Base-by-base conservation (phyloP, 2,329 filamentous ascomycete genomes). In the Aureobasidium sp. region DNA sequence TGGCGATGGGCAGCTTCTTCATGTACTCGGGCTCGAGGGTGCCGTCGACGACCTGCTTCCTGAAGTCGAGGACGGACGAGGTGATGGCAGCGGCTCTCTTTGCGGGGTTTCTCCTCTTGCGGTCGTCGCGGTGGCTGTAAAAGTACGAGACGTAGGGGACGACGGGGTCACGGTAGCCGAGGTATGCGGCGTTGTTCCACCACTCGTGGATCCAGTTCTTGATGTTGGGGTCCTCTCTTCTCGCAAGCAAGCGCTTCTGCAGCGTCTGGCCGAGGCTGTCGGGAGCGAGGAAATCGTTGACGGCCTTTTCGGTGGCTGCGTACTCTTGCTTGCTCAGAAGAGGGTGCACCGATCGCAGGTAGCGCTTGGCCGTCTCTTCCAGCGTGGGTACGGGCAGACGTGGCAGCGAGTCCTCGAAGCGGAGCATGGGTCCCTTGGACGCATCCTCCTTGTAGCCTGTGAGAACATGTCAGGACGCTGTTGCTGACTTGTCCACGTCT, bases 131-230 rank as follows among this genome's bases (percentile, higher is more conserved):
- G 79, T 97, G 93, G 60, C 92, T 96, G 80, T 99, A 99, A 79
- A 99, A 99, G 83, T 99, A 99, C 75, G 90, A 96, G 70, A 99
- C 94, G 73, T 97, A 99, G 63, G 94, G 94, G 19, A 97, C 89
- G 49, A 99, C 90, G 11, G 94, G 94, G 74, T 97, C 94, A 66
- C 93, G 88, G 79, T 97, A 97, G 65, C 78, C 82, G 65, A 99
- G 84, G 77, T 99, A 99, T 61, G 94, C 94, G 4, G 86, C 84
- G 57, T 96, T 85, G 74, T 99, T 97, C 94, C 94, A 99, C 94
- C 94, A 99, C 68, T 99, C 93, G 67, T 88, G 86, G 61, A 99
- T 81, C 94, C 94, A 99, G 77, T 97, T 99, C 78, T 88, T 90
- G 72, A 83, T 78, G 64, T 88, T 86, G 53, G 92, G 87, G 66